Base-by-base conservation (phyloP, 768 basidiomycete species). In the Leccinum olivaceopallidum region DNA sequence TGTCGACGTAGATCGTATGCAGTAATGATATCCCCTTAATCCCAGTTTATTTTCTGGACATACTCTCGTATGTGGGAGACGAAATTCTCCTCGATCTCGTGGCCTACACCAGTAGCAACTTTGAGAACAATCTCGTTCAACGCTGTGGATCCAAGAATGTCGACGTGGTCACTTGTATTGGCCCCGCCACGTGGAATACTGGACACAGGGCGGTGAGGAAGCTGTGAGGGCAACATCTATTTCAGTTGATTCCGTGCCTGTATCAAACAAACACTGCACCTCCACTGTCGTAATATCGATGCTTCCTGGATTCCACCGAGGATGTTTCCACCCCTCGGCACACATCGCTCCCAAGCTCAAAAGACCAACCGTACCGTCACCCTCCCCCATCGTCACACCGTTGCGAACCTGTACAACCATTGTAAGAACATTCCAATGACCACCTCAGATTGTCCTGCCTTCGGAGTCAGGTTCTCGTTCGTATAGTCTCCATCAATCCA, bases 281-380 rank as follows among this genome's bases (percentile, higher is more conserved):
- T 95, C 94, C 58, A 95, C 85, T 16, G 95, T 96, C 26, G 87
- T 85, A 53, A 98, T 77, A 66, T 85, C 83, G 70, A 97, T 94
- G n/a, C 89, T 83, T 13, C 85, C 89, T 1, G 96, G 96, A 73
- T 98, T 98, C 93, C 94, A 98, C 57, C 87, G 80, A 62, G 82
- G 82, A 59, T 87, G 80, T 73, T 90, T 91, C 96, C 95, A 97
- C 7, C 95, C 96, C 69, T 94, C 93, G 12, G 90, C 88, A 68
- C 96, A 98, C 94, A 98, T 97, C n/a, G 91, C 86, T 16, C 95
- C 96, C 56, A 95, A 79, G 65, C 90, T 92, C 36, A 95, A 69
- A 47, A 94, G 75, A 66, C 86, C 86, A 24, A 95, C 94, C 2
- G 97, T 98, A 13, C 97, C 96, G 71, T 98, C 97, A 8, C 95